phyloP scores from a whole-genome alignment of 441 rosid genomes.

The Arabidopsis lyrata region DNA sequence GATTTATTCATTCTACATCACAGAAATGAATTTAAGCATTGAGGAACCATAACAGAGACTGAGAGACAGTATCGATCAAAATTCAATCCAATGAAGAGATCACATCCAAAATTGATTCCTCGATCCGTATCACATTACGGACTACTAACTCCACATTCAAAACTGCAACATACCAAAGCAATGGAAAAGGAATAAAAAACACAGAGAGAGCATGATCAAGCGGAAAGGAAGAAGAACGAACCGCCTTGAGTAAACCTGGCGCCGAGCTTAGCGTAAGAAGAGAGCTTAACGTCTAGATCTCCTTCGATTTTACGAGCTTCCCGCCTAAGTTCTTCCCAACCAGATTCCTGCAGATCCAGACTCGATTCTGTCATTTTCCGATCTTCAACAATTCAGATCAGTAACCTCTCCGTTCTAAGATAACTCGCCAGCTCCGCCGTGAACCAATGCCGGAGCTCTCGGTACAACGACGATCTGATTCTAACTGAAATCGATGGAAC shows the following conservation, averaged over 20 bases:
- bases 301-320: conserved; percentile 96
- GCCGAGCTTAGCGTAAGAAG: conserved; percentile 96
- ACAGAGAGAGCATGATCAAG: conserved; percentile 29
- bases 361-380: conserved; percentile 60
- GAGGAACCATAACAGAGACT: neutral
- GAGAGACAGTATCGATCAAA: conserved; percentile 6
- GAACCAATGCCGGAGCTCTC: conserved; percentile 38
- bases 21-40: conserved; percentile 1
- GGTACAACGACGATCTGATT: conserved; percentile 32
- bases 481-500: conserved; percentile 9
- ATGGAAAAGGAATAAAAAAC: neutral
- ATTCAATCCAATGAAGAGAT: conserved; percentile 12
- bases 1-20: conserved; percentile 11
- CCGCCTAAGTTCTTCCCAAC: conserved; percentile 94
- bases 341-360: conserved; percentile 91
- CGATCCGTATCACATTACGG: conserved; percentile 28
- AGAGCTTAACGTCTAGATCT: conserved; percentile 94
- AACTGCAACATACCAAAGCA: conserved; percentile 1
- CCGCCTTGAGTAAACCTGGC: conserved; percentile 91
- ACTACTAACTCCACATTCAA: neutral
- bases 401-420: conserved; percentile 4
- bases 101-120: neutral
- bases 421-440: conserved; percentile 14
- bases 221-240: conserved; percentile 36
- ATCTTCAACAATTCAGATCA: conserved; percentile 41